Base-by-base conservation (phyloP, 495 filamentous ascomycete genomes). In the Arthonia radiata region DNA sequence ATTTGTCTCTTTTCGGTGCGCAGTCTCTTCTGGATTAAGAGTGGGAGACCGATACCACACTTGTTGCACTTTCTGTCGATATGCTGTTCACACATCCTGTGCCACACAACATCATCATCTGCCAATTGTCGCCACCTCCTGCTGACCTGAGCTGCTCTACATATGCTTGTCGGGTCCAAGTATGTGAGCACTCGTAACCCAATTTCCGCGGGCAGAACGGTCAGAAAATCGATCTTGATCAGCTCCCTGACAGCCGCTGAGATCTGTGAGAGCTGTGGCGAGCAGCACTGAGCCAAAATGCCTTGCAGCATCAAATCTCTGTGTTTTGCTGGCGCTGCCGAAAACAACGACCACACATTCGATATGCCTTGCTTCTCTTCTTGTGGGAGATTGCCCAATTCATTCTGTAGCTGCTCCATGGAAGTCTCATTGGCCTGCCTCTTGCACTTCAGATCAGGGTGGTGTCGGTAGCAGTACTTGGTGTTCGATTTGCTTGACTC, bases 1-100 rank as follows among this genome's bases (percentile, higher is more conserved):
- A 83, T 77, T 36, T 86, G 73, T 26, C 78, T 62, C 44, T 86
- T 93, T 35, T 79, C 72, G 32, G 78, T 82, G 17, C 79, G 64
- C 22, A 99, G 50, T 41, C 74, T 62, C 46, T 89, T 91, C 31
- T 79, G 61, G 37, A 94, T 86, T 29, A 97, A 45, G 25, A 86
- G 53, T 24, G 86, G 86, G 25, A 99, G 46, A 3, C 86, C 86
- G 81, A 79, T 92, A 10, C 89, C 83, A 41, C 86, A 99, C 43
- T 92, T 93, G 26, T 69, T 81, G 50, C 86, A 99, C 44, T 92
- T 94, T 26, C 82, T 61, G 38, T 86, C 79, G 29, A 91, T 94
- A 40, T 99, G 86, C 40, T 99, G 86, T 52, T 93, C 82, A 41
- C 86, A 99, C 83, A 99, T 94, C 30, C 70, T 72, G 37, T 93